A percentile compares a stretch with the other conserved stretches of the same genome.
These are phyloP conservation scores for Anthracocystis walkeri DNA, from an alignment of 1,284 basidiomycete genomes.

Conservation along the genomic window DNA sequence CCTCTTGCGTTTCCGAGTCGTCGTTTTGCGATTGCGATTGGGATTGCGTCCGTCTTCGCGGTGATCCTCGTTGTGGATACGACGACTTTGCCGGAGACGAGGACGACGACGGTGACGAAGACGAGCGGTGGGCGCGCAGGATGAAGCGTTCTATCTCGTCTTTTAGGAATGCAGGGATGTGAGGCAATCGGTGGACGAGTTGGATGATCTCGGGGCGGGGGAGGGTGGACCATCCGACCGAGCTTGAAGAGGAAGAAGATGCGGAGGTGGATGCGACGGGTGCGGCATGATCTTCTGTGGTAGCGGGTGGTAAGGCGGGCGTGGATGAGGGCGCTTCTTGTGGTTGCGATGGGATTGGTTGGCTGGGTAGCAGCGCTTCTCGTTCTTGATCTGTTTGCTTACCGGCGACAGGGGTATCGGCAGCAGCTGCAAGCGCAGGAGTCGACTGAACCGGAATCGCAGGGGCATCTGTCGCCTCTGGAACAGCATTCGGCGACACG, in stretches of 20 bases:
- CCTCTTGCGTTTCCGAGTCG: constrained; percentile 49
- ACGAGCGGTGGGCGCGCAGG: constrained; percentile 21
- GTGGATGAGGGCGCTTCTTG: constrained; percentile 19
- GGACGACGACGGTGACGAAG: neutral
- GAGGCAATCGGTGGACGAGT: constrained; percentile 26
- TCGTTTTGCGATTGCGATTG: constrained; percentile 38
- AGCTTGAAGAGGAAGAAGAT: constrained; percentile 7
- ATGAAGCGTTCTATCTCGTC: constrained; percentile 46
- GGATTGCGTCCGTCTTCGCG: constrained; percentile 1
- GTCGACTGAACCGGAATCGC: constrained; percentile 26
- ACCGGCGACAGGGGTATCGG: neutral
- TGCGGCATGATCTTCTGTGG: neutral
- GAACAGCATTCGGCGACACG: neutral
- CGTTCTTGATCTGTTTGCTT: neutral
- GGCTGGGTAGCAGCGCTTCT: constrained; percentile 10
- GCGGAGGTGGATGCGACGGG: constrained; percentile 2
- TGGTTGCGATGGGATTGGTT: constrained; percentile 31
- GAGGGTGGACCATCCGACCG: constrained; percentile 30
- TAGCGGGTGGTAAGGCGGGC: constrained; percentile 13
- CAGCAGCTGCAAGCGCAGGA: constrained; percentile 11
- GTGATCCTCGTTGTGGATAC: neutral
- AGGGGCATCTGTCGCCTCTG: neutral
- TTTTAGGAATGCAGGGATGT: constrained; percentile 42
- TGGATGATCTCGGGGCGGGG: constrained; percentile 31
- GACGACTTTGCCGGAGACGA: neutral